Percentiles rank a stretch among this genome's conserved stretches.
Evolutionary conservation across 2,329 filamentous ascomycete genomes (phyloP).

Genomic region (Fusarium chlamydosporum): DNA sequence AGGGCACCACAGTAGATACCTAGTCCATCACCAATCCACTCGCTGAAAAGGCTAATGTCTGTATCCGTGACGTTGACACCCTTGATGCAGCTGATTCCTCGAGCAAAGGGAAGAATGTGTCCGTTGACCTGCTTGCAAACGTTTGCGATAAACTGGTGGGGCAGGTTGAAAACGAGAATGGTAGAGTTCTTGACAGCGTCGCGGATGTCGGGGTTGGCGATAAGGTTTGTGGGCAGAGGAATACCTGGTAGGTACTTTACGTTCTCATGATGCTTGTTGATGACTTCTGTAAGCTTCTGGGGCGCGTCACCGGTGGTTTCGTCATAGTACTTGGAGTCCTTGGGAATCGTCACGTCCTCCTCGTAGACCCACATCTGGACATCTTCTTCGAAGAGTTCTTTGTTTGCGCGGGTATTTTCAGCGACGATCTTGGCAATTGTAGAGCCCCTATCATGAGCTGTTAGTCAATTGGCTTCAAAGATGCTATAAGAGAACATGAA

Average conservation of each 20-base stretch:
- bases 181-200: conserved; percentile 87
- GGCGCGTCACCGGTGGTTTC: conserved; percentile 72
- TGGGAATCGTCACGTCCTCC: conserved; percentile 83
- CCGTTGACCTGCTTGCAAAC: conserved; percentile 88
- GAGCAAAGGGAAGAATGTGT: conserved; percentile 90
- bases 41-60: conserved; percentile 90
- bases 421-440: conserved; percentile 97
- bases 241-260: conserved; percentile 97
- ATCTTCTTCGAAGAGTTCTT: conserved; percentile 84
- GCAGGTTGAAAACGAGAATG: conserved; percentile 95
- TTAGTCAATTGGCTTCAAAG: conserved; percentile 10
- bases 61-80: conserved; percentile 92
- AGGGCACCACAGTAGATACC: conserved; percentile 97
- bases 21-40: conserved; percentile 90
- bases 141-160: conserved; percentile 94
- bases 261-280: conserved; percentile 96
- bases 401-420: conserved; percentile 86
- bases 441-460: conserved; percentile 78
- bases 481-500: neutral
- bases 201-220: conserved; percentile 84
- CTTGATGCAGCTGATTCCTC: conserved; percentile 98
- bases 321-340: conserved; percentile 81
- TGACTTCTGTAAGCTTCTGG: conserved; percentile 90
- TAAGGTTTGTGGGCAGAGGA: conserved; percentile 82
- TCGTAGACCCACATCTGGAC: conserved; percentile 99